Evolutionary conservation across 768 basidiomycete species (phyloP).

Genomic region (Coprinellus aureogranulatus): DNA sequence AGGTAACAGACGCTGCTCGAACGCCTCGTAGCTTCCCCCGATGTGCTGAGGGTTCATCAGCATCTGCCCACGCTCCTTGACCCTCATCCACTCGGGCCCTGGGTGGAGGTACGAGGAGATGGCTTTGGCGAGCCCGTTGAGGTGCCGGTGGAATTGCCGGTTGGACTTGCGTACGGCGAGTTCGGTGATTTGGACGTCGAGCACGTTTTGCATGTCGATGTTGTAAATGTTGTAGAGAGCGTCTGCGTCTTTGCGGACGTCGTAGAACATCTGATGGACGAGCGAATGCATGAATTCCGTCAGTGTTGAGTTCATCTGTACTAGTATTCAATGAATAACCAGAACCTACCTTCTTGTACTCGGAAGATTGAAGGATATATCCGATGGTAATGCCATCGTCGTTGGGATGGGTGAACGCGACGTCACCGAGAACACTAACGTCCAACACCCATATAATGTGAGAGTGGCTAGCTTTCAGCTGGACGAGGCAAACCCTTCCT

Average conservation of each 20-base stretch:
- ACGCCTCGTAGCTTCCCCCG: constrained; percentile 21
- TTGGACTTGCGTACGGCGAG: constrained; percentile 25
- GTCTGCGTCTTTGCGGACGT: constrained; percentile 34
- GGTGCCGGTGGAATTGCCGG: constrained; percentile 14
- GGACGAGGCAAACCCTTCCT: constrained; percentile 29
- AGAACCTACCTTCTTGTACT: background rate
- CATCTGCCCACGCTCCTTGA: constrained; percentile 29
- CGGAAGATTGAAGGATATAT: background rate
- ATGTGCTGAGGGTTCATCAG: constrained; percentile 27
- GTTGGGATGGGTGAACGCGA: constrained; percentile 21
- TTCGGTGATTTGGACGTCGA: constrained; percentile 34
- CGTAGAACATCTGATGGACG: constrained; percentile 26
- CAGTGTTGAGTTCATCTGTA: no score
- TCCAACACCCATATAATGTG: constrained; percentile 34
- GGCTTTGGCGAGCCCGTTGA: constrained; percentile 23
- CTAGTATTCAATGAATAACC: background rate
- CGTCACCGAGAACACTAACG: constrained; percentile 25
- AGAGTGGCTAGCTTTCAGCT: constrained; percentile 24
- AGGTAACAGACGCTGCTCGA: constrained; percentile 14
- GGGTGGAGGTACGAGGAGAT: constrained; percentile 25
- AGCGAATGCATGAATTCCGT: no score
- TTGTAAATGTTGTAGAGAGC: constrained; percentile 28
- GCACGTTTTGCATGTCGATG: constrained; percentile 25
- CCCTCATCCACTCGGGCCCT: constrained; percentile 19
- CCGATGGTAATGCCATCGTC: background rate